Base-by-base conservation (phyloP, 331 rosid species). In the Quercus lobata region DNA sequence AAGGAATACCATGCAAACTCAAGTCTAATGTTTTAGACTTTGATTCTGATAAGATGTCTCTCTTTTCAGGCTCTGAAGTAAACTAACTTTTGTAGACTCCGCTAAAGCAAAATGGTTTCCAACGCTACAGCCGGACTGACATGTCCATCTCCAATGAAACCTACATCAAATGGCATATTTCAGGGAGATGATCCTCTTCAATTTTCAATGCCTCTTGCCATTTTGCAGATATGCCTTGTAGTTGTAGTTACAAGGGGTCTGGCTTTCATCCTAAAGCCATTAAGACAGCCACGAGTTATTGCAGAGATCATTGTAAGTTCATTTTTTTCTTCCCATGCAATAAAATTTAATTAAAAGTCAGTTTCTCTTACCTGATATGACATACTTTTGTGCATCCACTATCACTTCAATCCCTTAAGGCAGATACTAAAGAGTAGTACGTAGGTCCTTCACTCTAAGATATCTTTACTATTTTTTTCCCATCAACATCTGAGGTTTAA, bases 151-250 rank as follows among this genome's bases (percentile, higher is more conserved):
- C 92, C 89, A 1, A 92, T 90, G 97, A 91, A 89, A 77, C 71
- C 97, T 7, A 86, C 97, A 30, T 94, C 98, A 54, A 91, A 92
- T 30, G 98, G 97, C 11, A 75, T 14, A 54, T 90, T 94, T 74
- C 97, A 89, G 76, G 93, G 97, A 61, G 96, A 95, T 83, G 56
- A 87, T 83, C 97, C 98, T 81, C 92, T 95, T 53, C 85, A 91
- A 73, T 95, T 57, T 76, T 93, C 97, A 1, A 90, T 95, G 30
- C 96, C 99, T 57, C 86, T 92, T 57, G 83, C 85, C 78, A 95
- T 91, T 77, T 72, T 95, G 73, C 97, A 95, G 85, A 91, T 95
- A 80, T 90, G 95, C 76, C 82, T 95, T 57, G 97, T 93, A 21
- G 62, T 91, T 72, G 52, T 81, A 2, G 84, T 89, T 75, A 87